A percentile compares a stretch with the other conserved stretches of the same genome.
Evolutionary conservation across 2,329 filamentous ascomycete genomes (phyloP).

Genomic region (Alternaria tenuissima): DNA sequence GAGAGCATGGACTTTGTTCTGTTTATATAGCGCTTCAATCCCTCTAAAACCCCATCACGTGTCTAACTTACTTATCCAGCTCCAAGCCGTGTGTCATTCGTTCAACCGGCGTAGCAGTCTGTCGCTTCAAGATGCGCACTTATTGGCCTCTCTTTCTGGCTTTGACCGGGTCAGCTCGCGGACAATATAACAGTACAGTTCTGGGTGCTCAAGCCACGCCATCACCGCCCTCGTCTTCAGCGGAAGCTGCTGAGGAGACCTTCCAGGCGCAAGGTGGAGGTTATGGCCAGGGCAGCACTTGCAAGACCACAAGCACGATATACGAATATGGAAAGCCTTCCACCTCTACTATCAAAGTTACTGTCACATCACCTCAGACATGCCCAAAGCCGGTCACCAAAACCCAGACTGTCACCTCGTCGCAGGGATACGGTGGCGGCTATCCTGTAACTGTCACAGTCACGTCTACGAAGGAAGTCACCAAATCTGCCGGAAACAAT

Average conservation of each 20-base stretch:
- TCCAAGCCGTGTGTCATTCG: constrained; percentile 34
- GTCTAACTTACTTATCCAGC: constrained; percentile 31
- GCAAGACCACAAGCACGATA: constrained; percentile 10
- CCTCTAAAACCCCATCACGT: constrained; percentile 24
- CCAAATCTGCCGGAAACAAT: neutral
- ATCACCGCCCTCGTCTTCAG: constrained; percentile 1
- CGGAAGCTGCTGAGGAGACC: neutral
- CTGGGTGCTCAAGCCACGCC: constrained; percentile 4
- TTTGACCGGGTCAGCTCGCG: constrained; percentile 26
- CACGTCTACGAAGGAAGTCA: constrained; percentile 1
- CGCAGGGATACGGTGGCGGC: neutral
- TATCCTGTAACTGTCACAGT: neutral
- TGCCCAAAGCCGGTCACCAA: constrained; percentile 2
- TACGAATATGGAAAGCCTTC: constrained; percentile 14
- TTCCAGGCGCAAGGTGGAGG: constrained; percentile 3
- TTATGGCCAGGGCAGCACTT: constrained; percentile 2
- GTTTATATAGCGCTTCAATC: neutral
- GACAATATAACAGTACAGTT: constrained; percentile 25
- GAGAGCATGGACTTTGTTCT: neutral
- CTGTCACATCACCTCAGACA: constrained; percentile 17
- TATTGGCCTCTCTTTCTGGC: constrained; percentile 36
- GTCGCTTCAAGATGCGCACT: constrained; percentile 44
- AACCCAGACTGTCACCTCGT: neutral
- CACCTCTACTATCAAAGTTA: constrained; percentile 18
- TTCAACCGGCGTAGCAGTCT: constrained; percentile 38